phyloP scores from a whole-genome alignment of 2,329 filamentous ascomycete species.

The Amylocarpus encephaloides region DNA sequence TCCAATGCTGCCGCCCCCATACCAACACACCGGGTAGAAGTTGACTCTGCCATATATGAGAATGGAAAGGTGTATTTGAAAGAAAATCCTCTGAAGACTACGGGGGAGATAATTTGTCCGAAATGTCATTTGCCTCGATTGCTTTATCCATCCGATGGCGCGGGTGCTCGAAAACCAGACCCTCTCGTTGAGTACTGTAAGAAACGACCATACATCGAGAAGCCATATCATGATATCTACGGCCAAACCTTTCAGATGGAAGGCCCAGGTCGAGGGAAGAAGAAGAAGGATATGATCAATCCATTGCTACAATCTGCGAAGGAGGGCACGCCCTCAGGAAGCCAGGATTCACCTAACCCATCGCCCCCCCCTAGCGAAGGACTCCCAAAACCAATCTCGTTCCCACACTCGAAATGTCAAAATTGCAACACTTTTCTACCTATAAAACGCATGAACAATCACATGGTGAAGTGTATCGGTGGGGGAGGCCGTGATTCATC shows the following conservation, averaged over 20 bases:
- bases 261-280: slow-evolving; percentile 69
- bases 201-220: slow-evolving; percentile 69
- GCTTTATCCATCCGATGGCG: slow-evolving; percentile 65
- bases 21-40: slow-evolving; percentile 45
- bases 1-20: slow-evolving; percentile 45
- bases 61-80: slow-evolving; percentile 63
- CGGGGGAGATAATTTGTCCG: slow-evolving; percentile 64
- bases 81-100: slow-evolving; percentile 66
- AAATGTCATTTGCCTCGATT: slow-evolving; percentile 69
- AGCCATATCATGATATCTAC: slow-evolving; percentile 73
- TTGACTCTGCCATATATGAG: slow-evolving; percentile 62
- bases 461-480: slow-evolving; percentile 63
- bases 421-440: slow-evolving; percentile 62
- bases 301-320: slow-evolving; percentile 22
- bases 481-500: slow-evolving; percentile 59
- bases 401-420: slow-evolving; percentile 60
- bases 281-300: slow-evolving; percentile 70
- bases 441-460: slow-evolving; percentile 59
- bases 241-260: slow-evolving; percentile 74
- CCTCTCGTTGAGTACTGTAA: slow-evolving; percentile 71
- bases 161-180: slow-evolving; percentile 58
- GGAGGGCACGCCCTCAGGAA: slow-evolving; percentile 35
- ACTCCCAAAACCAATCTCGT: slow-evolving; percentile 56
- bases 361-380: slow-evolving; percentile 44
- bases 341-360: slow-evolving; percentile 39